These are phyloP conservation scores for Lipomyces spencermartinsiae DNA, from an alignment of 805 yeast species.

Conservation along the genomic window DNA sequence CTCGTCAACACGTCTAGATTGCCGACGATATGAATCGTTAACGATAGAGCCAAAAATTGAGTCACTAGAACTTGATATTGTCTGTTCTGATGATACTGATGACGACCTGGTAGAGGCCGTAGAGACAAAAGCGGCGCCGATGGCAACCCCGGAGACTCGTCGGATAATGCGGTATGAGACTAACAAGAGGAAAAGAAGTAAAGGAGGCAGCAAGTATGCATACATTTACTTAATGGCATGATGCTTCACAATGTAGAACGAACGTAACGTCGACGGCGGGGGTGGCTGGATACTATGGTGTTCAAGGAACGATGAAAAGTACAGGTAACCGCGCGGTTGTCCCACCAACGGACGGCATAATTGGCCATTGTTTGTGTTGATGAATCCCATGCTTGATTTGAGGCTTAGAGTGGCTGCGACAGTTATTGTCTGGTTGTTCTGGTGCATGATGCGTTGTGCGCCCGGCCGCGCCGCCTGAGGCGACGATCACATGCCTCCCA, in stretches of 20 bases:
- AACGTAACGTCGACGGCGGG: no score
- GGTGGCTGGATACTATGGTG: no score
- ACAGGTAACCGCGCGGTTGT: background rate
- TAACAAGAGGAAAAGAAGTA: background rate
- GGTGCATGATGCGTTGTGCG: no score
- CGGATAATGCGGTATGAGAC: background rate
- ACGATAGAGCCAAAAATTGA: background rate
- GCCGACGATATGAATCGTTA: background rate
- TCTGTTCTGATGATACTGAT: background rate
- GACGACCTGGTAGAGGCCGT: background rate
- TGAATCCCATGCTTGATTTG: background rate
- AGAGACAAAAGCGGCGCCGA: background rate
- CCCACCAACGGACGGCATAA: background rate
- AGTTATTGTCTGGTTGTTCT: no score
- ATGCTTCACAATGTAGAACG: background rate
- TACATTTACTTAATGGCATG: background rate
- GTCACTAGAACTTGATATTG: background rate
- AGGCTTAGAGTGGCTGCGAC: background rate
- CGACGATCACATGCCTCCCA: no score
- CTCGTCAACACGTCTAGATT: background rate
- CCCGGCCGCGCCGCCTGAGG: no score
- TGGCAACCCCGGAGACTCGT: background rate
- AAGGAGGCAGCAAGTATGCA: background rate
- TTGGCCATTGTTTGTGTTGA: background rate
- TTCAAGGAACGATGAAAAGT: background rate